Percentiles rank a stretch among this genome's conserved stretches.
phyloP scores from a whole-genome alignment of 768 basidiomycete genomes.

The Pulveroboletus frians region DNA sequence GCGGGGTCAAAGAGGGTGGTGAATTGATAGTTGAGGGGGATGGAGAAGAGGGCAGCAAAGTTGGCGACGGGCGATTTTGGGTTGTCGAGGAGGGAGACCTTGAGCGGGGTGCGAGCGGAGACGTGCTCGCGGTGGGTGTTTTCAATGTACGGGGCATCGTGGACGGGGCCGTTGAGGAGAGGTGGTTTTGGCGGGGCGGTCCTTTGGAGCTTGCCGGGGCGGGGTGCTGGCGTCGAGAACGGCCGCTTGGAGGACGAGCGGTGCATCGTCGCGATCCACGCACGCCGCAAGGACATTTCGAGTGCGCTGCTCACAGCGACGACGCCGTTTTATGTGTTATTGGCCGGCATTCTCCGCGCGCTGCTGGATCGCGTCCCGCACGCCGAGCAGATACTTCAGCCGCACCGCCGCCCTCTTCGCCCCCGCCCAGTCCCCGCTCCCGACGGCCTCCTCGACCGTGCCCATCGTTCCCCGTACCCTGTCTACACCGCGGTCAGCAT shows the following conservation, averaged over 20 bases:
- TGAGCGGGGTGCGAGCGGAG: constrained; percentile 17
- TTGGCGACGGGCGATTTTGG: constrained; percentile 52
- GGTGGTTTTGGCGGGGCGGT: neutral
- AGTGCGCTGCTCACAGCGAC: neutral
- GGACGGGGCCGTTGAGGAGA: constrained; percentile 29
- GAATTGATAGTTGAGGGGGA: constrained; percentile 17
- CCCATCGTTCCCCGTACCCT: constrained; percentile 44
- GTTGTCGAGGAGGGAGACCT: constrained; percentile 34
- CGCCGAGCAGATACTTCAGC: constrained; percentile 68
- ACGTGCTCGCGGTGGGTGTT: constrained; percentile 17
- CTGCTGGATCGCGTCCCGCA: constrained; percentile 35
- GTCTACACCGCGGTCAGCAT: constrained; percentile 34
- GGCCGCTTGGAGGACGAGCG: constrained; percentile 14
- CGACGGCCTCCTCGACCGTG: constrained; percentile 48
- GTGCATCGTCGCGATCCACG: neutral
- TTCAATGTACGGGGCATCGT: constrained; percentile 33
- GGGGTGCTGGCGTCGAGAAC: neutral
- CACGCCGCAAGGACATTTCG: neutral
- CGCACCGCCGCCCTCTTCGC: constrained; percentile 60
- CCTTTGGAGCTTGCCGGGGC: constrained; percentile 20
- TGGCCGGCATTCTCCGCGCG: constrained; percentile 21
- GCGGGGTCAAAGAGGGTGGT: constrained; percentile 11
- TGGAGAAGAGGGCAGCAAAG: constrained; percentile 20
- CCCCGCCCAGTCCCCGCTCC: constrained; percentile 45
- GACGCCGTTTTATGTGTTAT: neutral